Conservation (phyloP, 2,329 filamentous ascomycete genomes). For the Trichoderma pleuroti region DNA sequence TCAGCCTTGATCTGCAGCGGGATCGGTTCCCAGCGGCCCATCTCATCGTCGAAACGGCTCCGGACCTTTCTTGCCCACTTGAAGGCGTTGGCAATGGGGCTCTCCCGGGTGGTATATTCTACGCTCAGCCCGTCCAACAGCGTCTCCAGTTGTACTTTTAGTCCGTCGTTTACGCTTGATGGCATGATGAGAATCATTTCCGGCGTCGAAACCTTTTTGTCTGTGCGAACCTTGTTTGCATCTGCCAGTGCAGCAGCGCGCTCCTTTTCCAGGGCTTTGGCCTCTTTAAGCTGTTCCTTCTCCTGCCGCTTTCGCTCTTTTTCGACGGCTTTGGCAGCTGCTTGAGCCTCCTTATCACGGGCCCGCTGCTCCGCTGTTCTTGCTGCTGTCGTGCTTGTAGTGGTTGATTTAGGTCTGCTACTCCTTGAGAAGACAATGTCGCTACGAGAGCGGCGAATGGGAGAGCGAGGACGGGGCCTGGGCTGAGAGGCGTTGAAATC, state of each 20-base stretch:
- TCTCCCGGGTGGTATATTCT: constrained; percentile 43
- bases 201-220: constrained; percentile 68
- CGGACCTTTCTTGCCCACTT: constrained; percentile 67
- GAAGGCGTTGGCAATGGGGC: constrained; percentile 51
- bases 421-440: constrained; percentile 27
- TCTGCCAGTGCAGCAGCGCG: constrained; percentile 63
- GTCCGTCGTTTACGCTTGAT: constrained; percentile 46
- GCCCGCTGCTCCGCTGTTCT: constrained; percentile 37
- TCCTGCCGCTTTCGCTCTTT: constrained; percentile 55
- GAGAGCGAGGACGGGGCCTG: constrained; percentile 22
- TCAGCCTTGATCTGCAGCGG: constrained; percentile 51
- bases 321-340: constrained; percentile 49
- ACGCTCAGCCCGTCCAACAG: constrained; percentile 52
- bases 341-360: constrained; percentile 43
- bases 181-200: constrained; percentile 78
- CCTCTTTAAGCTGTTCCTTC: constrained; percentile 57
- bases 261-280: constrained; percentile 61
- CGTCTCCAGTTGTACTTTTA: constrained; percentile 45
- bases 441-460: constrained; percentile 32
- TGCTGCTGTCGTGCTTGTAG: constrained; percentile 24
- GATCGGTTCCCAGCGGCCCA: constrained; percentile 63
- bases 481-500: constrained; percentile 38
- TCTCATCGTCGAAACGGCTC: constrained; percentile 58
- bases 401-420: constrained; percentile 21
- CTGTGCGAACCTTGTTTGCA: constrained; percentile 68